A percentile compares a stretch with the other conserved stretches of the same genome.
Evolutionary conservation across 768 basidiomycete species (phyloP).

Genomic region (Dioszegia crocea): DNA sequence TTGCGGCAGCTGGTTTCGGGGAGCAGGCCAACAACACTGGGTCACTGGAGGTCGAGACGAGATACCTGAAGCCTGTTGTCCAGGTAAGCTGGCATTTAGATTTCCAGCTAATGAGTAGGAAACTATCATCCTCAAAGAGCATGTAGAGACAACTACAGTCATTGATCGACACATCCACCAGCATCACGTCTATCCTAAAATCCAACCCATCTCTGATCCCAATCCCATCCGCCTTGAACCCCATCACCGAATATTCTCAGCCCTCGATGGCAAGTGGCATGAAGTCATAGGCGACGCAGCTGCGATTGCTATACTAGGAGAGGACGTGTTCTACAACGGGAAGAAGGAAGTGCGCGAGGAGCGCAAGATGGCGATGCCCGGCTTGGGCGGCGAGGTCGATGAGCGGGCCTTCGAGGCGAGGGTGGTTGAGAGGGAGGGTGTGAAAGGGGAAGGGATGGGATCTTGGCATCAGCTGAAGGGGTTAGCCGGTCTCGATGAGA

Average conservation of each 20-base stretch:
- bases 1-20: constrained; percentile 32
- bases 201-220: constrained; percentile 47
- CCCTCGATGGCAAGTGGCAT: constrained; percentile 38
- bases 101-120: constrained; percentile 27
- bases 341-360: constrained; percentile 22
- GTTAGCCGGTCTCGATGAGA: background rate
- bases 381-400: constrained; percentile 14
- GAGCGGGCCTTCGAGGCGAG: constrained; percentile 2
- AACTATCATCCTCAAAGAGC: constrained; percentile 34
- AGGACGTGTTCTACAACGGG: constrained; percentile 33
- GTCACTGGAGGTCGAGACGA: constrained; percentile 38
- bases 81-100: constrained; percentile 26
- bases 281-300: constrained; percentile 47
- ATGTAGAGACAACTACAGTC: constrained; percentile 32
- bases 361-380: constrained; percentile 24
- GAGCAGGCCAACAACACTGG: constrained; percentile 19
- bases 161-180: constrained; percentile 44
- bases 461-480: constrained; percentile 2
- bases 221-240: constrained; percentile 39
- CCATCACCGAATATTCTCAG: constrained; percentile 42
- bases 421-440: constrained; percentile 11
- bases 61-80: constrained; percentile 41
- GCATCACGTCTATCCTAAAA: constrained; percentile 46
- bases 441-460: constrained; percentile 6
- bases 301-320: constrained; percentile 43